These are phyloP conservation scores for Zygosaccharomyces pseudobailii DNA, from an alignment of 1,139 yeast species.

Conservation along the genomic window DNA sequence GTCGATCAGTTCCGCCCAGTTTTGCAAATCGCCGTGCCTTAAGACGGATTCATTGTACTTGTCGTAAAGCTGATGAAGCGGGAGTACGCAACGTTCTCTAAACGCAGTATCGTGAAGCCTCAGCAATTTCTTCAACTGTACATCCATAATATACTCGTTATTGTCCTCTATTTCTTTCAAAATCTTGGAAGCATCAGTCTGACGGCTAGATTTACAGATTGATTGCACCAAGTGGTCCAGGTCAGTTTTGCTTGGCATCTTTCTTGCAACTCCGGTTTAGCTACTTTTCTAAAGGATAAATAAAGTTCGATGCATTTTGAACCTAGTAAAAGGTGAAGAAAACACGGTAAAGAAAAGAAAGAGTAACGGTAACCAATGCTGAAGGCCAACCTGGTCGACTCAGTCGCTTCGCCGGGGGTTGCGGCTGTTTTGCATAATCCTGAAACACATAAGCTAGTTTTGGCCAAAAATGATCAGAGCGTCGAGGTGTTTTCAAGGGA, in stretches of 20 bases:
- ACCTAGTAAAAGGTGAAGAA: background rate
- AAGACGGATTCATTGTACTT: conserved; percentile 16
- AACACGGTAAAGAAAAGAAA: background rate
- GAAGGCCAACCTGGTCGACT: conserved; percentile 17
- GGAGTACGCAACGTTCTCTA: conserved; percentile 22
- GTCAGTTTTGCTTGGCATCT: conserved; percentile 11
- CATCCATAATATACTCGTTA: conserved; percentile 24
- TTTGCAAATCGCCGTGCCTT: conserved; percentile 25
- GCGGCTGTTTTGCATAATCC: conserved; percentile 23
- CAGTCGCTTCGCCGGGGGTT: conserved; percentile 19
- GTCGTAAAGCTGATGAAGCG: conserved; percentile 20
- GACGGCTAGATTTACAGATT: conserved; percentile 19
- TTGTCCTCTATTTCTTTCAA: conserved; percentile 28
- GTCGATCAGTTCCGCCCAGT: conserved; percentile 31
- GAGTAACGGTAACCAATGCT: conserved; percentile 15
- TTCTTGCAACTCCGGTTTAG: background rate
- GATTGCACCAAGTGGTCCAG: conserved; percentile 20
- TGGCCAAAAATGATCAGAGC: conserved; percentile 26
- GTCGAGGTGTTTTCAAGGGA: conserved; percentile 29
- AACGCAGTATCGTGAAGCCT: conserved; percentile 27
- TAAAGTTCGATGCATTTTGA: background rate
- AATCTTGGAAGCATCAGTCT: conserved; percentile 24
- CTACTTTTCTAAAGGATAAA: background rate
- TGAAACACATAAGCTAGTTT: conserved; percentile 24
- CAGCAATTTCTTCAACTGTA: conserved; percentile 27